Base-by-base conservation (phyloP, 352 stramenopile genomes). In the Phytophthora colocasiae region DNA sequence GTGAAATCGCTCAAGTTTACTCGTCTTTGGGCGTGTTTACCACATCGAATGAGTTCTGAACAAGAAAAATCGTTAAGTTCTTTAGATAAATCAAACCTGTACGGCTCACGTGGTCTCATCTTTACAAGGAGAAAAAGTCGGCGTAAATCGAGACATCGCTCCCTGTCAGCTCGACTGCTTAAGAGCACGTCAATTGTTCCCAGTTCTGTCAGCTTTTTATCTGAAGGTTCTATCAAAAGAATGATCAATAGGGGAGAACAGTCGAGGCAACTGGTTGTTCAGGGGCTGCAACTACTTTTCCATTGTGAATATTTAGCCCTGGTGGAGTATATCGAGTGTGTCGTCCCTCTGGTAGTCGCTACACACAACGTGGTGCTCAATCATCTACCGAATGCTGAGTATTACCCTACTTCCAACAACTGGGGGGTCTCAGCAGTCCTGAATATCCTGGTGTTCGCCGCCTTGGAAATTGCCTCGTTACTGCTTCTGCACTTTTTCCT, bases 261-360 rank as follows among this genome's bases (percentile, higher is more conserved):
- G n/a, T 40, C 47, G 8, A 54, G 43, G 32, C 9, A 58, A 38
- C 6, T 70, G 14, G 57, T 73, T 6, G 31, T 60, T 7, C 27
- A 73, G 11, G 47, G 43, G 11, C 14, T 75, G 10, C 50, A 78
- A 44, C n/a, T 80, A 26, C 51, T 83, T 1, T 83, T 77, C 56
- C 59, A 61, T 22, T 74, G 62, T 29, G 75, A 76, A 43, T 73
- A 69, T 39, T 46, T 78, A 4, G 32, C 66, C 27, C 58, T 77
- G 12, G 62, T 66, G 24, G 73, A 79, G 44, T 83, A 78, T 34
- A 50, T 83, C 44, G 71, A 80, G 55, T 78, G 67, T 12, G 49
- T 78, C 31, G 54, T 78, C 14, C 71, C 75, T 2, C 51, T 73
- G 2, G 44, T 77, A 19, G 80, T 71, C 55, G 59, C 55, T 0